Base-by-base conservation (phyloP, 2,329 filamentous ascomycete genomes). In the Cladophialophora yegresii region DNA sequence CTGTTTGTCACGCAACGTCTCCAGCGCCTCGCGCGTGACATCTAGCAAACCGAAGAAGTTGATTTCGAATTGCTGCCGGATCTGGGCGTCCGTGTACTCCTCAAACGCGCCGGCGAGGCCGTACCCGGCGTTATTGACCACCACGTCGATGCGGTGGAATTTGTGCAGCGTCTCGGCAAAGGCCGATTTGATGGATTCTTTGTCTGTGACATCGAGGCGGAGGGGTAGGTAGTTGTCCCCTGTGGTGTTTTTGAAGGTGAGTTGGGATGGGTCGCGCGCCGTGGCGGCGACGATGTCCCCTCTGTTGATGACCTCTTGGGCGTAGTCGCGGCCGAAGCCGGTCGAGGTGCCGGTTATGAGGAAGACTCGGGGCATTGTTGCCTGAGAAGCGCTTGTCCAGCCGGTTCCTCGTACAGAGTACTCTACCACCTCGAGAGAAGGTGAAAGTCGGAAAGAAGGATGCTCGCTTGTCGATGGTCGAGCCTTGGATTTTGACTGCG, bases 61-160 rank as follows among this genome's bases (percentile, higher is more conserved):
- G 64, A 84, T 80, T 56, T 88, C 83, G 73, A 87, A 81, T 69
- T 87, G 82, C 2, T 73, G 78, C 1, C 80, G 77, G 49, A 84
- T 80, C 32, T 84, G 78, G 1, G 77, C 71, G 1, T 85, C 77
- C 0, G 76, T 75, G 2, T 83, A 72, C 6, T 82, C 80, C 69
- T 88, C 85, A 54, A 86, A 80, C 55, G 81, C 79, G 12, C 81
- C 83, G 5, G 75, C 71, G 1, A 84, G 74, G n/a, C 83, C 82
- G 64, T 85, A 87, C 2, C 85, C 86, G 3, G 85, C 85, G 56
- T 87, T 87, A 75, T 87, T 87, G 64, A 85, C 80, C 4, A 87
- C 81, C 0, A 87, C 81, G 71, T 88, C 84, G 51, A 88, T 74
- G 7, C 82, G 80, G 20, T 80, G 79, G 70, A 85, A 87, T 54